These are phyloP conservation scores for Raffaelea albimanens DNA, from an alignment of 2,329 filamentous ascomycete species.

Conservation along the genomic window DNA sequence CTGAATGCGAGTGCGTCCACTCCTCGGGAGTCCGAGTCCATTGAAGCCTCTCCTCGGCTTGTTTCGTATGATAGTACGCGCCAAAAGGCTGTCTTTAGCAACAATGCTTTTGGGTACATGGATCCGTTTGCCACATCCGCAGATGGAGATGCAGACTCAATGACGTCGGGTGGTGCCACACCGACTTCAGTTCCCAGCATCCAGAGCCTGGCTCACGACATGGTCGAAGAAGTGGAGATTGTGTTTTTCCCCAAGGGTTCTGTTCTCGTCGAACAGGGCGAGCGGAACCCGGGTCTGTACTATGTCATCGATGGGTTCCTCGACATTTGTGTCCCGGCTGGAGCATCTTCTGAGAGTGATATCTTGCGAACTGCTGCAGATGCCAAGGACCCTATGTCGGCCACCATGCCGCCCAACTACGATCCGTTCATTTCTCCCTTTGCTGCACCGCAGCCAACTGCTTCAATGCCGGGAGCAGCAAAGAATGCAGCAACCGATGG, in stretches of 20 bases:
- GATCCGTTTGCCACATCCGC: constrained; percentile 67
- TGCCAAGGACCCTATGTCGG: constrained; percentile 8
- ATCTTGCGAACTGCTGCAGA: constrained; percentile 24
- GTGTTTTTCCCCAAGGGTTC: constrained; percentile 95
- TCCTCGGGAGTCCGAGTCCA: constrained; percentile 60
- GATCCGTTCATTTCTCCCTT: constrained; percentile 1
- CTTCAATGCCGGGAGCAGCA: not conserved
- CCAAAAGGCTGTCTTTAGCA: constrained; percentile 71
- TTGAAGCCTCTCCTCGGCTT: constrained; percentile 75
- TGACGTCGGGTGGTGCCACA: constrained; percentile 54
- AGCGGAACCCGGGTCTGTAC: constrained; percentile 92
- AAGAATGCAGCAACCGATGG: constrained; percentile 16
- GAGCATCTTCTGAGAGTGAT: constrained; percentile 36
- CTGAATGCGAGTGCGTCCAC: constrained; percentile 59
- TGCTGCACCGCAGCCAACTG: not conserved
- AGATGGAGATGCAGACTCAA: constrained; percentile 81
- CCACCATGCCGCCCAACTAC: constrained; percentile 12
- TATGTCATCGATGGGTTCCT: constrained; percentile 97
- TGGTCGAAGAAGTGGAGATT: constrained; percentile 89
- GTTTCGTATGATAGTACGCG: constrained; percentile 74
- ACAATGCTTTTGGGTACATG: constrained; percentile 82
- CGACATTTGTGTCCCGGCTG: constrained; percentile 77
- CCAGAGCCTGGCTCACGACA: constrained; percentile 61
- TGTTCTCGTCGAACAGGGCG: constrained; percentile 89
- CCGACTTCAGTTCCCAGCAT: constrained; percentile 55